Conservation (phyloP, 1,284 basidiomycete genomes). For the Papiliotrema laurentii region DNA sequence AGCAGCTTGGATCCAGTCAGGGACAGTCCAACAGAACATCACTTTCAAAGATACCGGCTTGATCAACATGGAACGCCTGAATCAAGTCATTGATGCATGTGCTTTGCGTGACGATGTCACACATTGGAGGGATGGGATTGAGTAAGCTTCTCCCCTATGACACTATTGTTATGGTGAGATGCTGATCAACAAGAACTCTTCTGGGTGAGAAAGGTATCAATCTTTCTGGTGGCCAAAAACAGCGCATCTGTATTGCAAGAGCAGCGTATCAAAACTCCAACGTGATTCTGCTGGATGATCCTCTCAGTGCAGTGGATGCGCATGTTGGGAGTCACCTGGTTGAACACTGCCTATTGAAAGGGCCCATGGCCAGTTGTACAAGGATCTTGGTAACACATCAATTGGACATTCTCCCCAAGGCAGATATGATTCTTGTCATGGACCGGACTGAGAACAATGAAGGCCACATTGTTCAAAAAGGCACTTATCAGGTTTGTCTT, state of each 20-base stretch:
- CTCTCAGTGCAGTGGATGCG: slow-evolving; percentile 65
- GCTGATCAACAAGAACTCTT: slow-evolving; percentile 44
- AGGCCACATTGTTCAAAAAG: slow-evolving; percentile 40
- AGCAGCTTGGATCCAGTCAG: slow-evolving; percentile 67
- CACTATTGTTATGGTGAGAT: not conserved
- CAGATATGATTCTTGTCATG: slow-evolving; percentile 26
- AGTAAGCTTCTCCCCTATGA: slow-evolving; percentile 42
- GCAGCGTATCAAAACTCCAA: slow-evolving; percentile 66
- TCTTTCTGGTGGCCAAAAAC: slow-evolving; percentile 52
- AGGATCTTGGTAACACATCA: slow-evolving; percentile 67
- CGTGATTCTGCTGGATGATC: slow-evolving; percentile 33
- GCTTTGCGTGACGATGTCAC: slow-evolving; percentile 28
- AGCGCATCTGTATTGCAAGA: slow-evolving; percentile 70
- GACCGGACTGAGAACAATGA: slow-evolving; percentile 45
- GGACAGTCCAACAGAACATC: slow-evolving; percentile 56
- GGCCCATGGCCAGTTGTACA: slow-evolving; percentile 59
- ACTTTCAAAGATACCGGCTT: slow-evolving; percentile 19
- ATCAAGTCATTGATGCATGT: slow-evolving; percentile 24
- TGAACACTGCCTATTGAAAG: slow-evolving; percentile 59
- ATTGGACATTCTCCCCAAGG: slow-evolving; percentile 60
- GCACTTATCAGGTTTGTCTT: slow-evolving; percentile 33
- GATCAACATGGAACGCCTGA: slow-evolving; percentile 18
- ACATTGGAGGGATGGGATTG: slow-evolving; percentile 21
- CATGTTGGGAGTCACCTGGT: slow-evolving; percentile 33
- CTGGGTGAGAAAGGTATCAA: slow-evolving; percentile 64